Evolutionary conservation across 169 alveolate species (phyloP).

Genomic region (Theileria annulata): DNA sequence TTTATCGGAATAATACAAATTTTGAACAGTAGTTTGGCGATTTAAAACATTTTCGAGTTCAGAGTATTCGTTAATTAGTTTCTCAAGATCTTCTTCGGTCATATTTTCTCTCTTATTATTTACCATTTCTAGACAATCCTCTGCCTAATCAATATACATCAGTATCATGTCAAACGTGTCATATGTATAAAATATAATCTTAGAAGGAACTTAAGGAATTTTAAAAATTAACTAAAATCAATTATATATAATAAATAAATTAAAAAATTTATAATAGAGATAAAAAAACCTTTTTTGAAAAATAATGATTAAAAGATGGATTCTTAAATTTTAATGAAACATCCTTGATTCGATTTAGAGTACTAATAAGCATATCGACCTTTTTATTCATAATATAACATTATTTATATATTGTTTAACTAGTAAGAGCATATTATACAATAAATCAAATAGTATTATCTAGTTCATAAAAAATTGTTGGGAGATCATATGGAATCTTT

Average conservation of each 20-base stretch:
- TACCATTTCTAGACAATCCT: conserved; percentile 35
- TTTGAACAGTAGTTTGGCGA: conserved; percentile 56
- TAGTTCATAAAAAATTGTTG: neutral
- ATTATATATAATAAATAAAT: neutral
- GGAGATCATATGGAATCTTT: neutral
- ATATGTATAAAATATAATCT: neutral
- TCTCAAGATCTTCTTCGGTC: conserved; percentile 38
- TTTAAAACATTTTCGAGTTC: conserved; percentile 35
- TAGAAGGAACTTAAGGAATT: no score
- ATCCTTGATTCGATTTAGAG: conserved; percentile 38
- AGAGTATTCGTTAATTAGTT: conserved; percentile 14
- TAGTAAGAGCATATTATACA: neutral
- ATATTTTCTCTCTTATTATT: conserved; percentile 16
- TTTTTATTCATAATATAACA: conserved; percentile 15
- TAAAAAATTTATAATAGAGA: neutral
- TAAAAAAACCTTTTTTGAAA: conserved; percentile 45
- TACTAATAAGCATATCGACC: conserved; percentile 27
- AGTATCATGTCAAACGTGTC: neutral
- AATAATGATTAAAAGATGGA: conserved; percentile 50
- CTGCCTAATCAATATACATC: conserved; percentile 28
- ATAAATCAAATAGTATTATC: neutral
- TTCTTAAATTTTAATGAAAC: conserved; percentile 47
- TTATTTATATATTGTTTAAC: neutral
- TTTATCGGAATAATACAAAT: conserved; percentile 41
- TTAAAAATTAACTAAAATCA: no score